Conservation (phyloP, 306 rosid genomes). For the Heteromeles arbutifolia region DNA sequence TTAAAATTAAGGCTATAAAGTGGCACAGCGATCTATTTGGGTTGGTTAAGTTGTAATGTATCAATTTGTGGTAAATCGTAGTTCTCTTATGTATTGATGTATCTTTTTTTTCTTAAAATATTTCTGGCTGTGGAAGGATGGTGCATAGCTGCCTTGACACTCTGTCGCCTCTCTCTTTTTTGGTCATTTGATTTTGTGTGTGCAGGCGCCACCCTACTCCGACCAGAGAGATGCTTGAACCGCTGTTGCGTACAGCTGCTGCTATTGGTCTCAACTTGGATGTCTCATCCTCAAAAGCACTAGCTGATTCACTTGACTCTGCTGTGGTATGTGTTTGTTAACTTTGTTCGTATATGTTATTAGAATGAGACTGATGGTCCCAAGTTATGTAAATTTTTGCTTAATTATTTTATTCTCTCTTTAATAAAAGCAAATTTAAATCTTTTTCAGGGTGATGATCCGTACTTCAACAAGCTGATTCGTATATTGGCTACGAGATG, state of each 20-base stretch:
- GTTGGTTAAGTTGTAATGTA: background rate
- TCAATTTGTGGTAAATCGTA: background rate
- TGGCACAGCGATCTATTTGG: background rate
- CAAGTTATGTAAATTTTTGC: background rate
- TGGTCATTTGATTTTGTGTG: background rate
- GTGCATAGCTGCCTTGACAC: background rate
- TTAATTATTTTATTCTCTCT: background rate
- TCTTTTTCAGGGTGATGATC: slow-evolving; percentile 76
- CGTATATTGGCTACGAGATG: slow-evolving; percentile 94
- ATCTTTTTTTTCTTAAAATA: background rate
- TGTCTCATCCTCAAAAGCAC: slow-evolving; percentile 77
- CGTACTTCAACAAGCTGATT: slow-evolving; percentile 87
- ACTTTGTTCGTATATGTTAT: background rate
- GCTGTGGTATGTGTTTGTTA: slow-evolving; percentile 60
- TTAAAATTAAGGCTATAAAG: background rate
- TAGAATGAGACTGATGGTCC: background rate
- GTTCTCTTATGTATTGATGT: background rate
- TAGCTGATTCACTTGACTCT: slow-evolving; percentile 94
- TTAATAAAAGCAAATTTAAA: background rate
- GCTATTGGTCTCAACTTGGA: slow-evolving; percentile 89
- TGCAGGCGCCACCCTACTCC: slow-evolving; percentile 94
- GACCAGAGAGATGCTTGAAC: slow-evolving; percentile 92
- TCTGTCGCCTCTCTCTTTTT: background rate
- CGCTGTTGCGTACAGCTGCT: slow-evolving; percentile 78
- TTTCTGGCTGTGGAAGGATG: background rate